A percentile compares a stretch with the other conserved stretches of the same genome.
These are phyloP conservation scores for Fraxinus pennsylvanica DNA, from an alignment of 257 asterid genomes.

Conservation along the genomic window DNA sequence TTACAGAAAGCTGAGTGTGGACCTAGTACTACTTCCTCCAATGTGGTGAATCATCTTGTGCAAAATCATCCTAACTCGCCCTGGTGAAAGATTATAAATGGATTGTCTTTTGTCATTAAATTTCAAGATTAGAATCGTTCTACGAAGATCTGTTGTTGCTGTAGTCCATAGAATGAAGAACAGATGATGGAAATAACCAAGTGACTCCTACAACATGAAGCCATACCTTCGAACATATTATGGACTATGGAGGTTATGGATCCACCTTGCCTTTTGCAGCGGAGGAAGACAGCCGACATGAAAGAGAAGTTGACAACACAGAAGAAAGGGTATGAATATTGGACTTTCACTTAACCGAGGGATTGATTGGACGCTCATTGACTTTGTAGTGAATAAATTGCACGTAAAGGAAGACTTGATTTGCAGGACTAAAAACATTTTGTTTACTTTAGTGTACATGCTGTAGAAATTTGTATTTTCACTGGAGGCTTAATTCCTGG, in stretches of 20 bases:
- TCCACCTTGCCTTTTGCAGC: background rate
- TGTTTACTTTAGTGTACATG: background rate
- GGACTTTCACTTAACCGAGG: background rate
- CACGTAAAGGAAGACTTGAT: background rate
- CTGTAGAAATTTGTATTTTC: background rate
- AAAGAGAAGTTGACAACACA: background rate
- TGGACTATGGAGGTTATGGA: background rate
- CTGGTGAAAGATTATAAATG: slow-evolving; percentile 20
- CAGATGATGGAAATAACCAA: background rate
- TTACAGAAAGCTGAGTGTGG: slow-evolving; percentile 35
- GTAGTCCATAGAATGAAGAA: background rate
- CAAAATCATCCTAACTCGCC: slow-evolving; percentile 22
- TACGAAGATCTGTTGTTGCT: background rate
- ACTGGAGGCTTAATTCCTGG: background rate
- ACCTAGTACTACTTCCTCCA: slow-evolving; percentile 20
- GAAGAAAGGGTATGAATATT: background rate
- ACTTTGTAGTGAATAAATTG: background rate
- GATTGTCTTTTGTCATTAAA: background rate
- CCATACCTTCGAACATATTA: background rate
- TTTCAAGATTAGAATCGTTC: background rate
- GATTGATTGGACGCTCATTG: background rate
- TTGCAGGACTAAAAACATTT: background rate
- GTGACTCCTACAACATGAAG: background rate
- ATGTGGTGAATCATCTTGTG: slow-evolving; percentile 22
- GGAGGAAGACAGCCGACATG: background rate